Percentiles rank a stretch among this genome's conserved stretches.
Evolutionary conservation across 495 filamentous ascomycete genomes (phyloP).

Genomic region (Cercophora newfieldiana): DNA sequence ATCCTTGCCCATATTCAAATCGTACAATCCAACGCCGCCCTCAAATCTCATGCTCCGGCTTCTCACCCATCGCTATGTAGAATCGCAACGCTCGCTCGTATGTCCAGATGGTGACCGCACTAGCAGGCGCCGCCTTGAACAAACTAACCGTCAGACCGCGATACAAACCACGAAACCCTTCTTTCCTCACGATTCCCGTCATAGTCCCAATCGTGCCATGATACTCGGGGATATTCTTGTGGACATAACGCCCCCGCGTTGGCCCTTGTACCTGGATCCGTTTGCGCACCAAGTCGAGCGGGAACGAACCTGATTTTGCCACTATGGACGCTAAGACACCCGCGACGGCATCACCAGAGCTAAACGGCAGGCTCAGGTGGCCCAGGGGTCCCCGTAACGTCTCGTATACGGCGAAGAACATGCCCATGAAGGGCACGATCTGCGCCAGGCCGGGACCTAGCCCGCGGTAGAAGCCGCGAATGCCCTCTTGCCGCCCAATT

Average conservation of each 20-base stretch:
- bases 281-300: conserved; percentile 91
- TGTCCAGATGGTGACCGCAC: conserved; percentile 98
- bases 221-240: conserved; percentile 88
- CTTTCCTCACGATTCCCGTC: conserved; percentile 61
- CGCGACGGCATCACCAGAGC: conserved; percentile 76
- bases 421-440: conserved; percentile 93
- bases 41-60: conserved; percentile 17
- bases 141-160: conserved; percentile 84
- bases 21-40: not conserved
- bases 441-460: conserved; percentile 76
- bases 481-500: conserved; percentile 75
- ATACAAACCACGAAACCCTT: conserved; percentile 83
- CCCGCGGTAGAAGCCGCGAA: conserved; percentile 81
- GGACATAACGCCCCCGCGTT: conserved; percentile 71
- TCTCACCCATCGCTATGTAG: conserved; percentile 46
- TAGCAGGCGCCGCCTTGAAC: conserved; percentile 91
- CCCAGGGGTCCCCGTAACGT: conserved; percentile 55
- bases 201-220: conserved; percentile 65
- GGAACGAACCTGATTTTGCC: conserved; percentile 88
- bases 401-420: conserved; percentile 93
- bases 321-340: conserved; percentile 75
- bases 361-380: conserved; percentile 63
- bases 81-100: conserved; percentile 74
- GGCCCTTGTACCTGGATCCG: conserved; percentile 94
- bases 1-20: not conserved